Evolutionary conservation across 2,329 filamentous ascomycete genomes (phyloP).

Genomic region (Colletotrichum abscissum): DNA sequence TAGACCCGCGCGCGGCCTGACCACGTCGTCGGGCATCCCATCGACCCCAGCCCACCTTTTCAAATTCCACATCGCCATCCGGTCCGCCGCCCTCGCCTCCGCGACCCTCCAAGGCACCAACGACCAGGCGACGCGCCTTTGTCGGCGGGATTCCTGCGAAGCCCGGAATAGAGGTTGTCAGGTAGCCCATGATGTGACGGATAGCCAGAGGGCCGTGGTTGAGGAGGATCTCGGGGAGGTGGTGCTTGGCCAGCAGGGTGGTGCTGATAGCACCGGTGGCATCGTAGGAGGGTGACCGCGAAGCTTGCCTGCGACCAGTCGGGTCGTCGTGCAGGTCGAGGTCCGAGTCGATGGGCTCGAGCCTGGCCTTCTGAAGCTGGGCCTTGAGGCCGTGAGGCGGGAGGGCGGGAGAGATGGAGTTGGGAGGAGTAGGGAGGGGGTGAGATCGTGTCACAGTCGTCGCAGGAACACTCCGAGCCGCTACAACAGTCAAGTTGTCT

Average conservation of each 20-base stretch:
- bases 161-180: slow-evolving; percentile 92
- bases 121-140: slow-evolving; percentile 90
- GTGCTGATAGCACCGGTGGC: slow-evolving; percentile 86
- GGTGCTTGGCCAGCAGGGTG: slow-evolving; percentile 85
- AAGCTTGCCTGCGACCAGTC: slow-evolving; percentile 41
- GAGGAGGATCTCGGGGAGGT: slow-evolving; percentile 90
- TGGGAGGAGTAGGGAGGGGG: slow-evolving; percentile 88
- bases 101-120: slow-evolving; percentile 89
- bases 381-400: slow-evolving; percentile 83
- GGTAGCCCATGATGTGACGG: slow-evolving; percentile 92
- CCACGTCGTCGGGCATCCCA: slow-evolving; percentile 88
- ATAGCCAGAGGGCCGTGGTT: slow-evolving; percentile 92
- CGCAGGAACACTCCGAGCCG: slow-evolving; percentile 71
- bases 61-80: slow-evolving; percentile 82
- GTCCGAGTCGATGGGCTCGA: slow-evolving; percentile 83
- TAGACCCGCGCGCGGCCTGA: slow-evolving; percentile 61
- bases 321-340: slow-evolving; percentile 76
- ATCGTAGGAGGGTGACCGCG: slow-evolving; percentile 69
- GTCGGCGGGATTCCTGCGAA: slow-evolving; percentile 90
- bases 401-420: slow-evolving; percentile 91
- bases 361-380: slow-evolving; percentile 69
- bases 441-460: slow-evolving; percentile 67
- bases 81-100: slow-evolving; percentile 69
- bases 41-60: slow-evolving; percentile 97
- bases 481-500: slow-evolving; percentile 81